phyloP scores from a whole-genome alignment of 179 eudicot genomes.

The Camellia oleifera region DNA sequence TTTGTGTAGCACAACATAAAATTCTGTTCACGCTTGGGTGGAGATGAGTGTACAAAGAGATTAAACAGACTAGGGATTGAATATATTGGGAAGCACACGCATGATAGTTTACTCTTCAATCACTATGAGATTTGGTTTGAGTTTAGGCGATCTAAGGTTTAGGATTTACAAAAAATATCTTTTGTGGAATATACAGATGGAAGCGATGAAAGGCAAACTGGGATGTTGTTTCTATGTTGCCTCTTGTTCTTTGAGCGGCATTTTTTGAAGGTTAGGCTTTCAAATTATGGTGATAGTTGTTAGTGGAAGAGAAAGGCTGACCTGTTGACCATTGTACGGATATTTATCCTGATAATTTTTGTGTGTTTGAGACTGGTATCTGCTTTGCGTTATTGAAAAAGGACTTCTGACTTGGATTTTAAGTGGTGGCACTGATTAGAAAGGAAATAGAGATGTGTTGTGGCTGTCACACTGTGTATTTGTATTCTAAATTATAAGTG shows the following conservation, averaged over 20 bases:
- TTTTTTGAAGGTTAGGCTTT: background rate
- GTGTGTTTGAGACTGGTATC: background rate
- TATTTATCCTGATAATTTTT: background rate
- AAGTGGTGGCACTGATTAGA: background rate
- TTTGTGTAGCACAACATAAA: constrained; percentile 91
- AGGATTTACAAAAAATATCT: background rate
- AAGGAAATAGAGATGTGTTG: background rate
- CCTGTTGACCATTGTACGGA: background rate
- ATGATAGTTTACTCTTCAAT: constrained; percentile 91
- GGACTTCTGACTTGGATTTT: background rate
- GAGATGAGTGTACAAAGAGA: constrained; percentile 81
- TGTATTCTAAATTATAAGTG: background rate
- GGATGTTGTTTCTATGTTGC: background rate
- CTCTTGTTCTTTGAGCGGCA: background rate
- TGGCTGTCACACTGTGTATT: background rate
- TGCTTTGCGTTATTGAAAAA: background rate
- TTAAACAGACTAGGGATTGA: constrained; percentile 69
- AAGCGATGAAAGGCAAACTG: background rate
- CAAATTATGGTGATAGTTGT: background rate
- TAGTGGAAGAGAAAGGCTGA: constrained; percentile 16
- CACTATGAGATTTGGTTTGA: constrained; percentile 97
- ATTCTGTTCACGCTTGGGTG: constrained; percentile 90
- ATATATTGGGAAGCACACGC: constrained; percentile 79
- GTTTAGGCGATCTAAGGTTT: constrained; percentile 56
- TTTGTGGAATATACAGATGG: background rate